Base-by-base conservation (phyloP, 345 rosid species). In the Eutrema japonicum region DNA sequence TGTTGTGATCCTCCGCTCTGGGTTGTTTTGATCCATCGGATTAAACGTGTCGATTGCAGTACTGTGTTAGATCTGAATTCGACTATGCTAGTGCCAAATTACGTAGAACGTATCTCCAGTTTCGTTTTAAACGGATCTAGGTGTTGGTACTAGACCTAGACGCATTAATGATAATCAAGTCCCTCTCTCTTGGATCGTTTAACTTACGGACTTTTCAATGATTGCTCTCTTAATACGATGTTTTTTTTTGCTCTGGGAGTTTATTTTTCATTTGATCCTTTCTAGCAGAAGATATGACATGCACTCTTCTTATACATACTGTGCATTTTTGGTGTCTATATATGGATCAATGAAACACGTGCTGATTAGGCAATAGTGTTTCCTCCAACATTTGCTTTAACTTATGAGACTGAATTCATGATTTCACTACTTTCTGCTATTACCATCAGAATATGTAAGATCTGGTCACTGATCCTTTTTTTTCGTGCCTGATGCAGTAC, bases 401-500 rank as follows among this genome's bases (percentile, higher is more conserved):
- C 26, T 11, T 72, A 6, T 52, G 16, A 10, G 42, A 16, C 4
- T 58, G 29, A 32, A 32, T 41, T 30, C 68, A 18, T 59, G 62
- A 50, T 65, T 8, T 40, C 62, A 52, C 18, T 53, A 9, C n/a
- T 52, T 41, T 42, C 47, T 45, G 32, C 8, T 54, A 54, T 18
- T 16, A 30, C 27, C n/a, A 33, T 18, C 33, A 41, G 8, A 49
- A 14, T 8, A 3, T 68, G n/a, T 30, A 10, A 4, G 5, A 71
- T 30, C 0, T 79, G 59, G 59, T 32, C 10, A 59, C 38, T 74
- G 33, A 75, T 26, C 33, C 54, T 48, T 47, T 70, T 13, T 54
- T 53, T 68, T 3, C 2, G 35, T 68, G 64, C 54, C 26, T 70
- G 71, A 60, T 82, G 96, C 94, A 95, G 99, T 84, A 82, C 78